Evolutionary conservation across 2,329 filamentous ascomycete genomes (phyloP).

Genomic region (Fusarium sp.): DNA sequence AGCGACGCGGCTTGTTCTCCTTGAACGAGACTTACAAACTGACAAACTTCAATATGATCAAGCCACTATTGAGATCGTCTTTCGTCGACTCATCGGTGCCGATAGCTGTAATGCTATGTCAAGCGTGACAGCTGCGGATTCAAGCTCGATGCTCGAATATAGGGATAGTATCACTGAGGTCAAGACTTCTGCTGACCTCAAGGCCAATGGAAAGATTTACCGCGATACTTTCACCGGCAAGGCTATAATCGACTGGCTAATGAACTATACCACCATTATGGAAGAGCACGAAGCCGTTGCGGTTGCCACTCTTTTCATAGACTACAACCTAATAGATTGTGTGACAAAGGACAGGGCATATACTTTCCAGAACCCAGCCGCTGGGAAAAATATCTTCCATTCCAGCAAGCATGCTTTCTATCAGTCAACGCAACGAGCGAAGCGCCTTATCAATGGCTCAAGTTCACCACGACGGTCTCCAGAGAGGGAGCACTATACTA

Average conservation of each 20-base stretch:
- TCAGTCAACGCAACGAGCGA: constrained; percentile 83
- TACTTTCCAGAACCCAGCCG: constrained; percentile 66
- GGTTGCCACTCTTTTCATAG: constrained; percentile 84
- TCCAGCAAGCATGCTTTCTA: constrained; percentile 90
- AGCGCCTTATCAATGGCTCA: constrained; percentile 67
- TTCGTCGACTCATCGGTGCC: constrained; percentile 86
- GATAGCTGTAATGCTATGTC: constrained; percentile 85
- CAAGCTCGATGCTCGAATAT: constrained; percentile 92
- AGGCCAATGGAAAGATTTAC: constrained; percentile 78
- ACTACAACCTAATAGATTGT: constrained; percentile 82
- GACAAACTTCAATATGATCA: constrained; percentile 91
- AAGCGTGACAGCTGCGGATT: constrained; percentile 79
- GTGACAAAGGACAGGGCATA: constrained; percentile 75
- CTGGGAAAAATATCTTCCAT: constrained; percentile 73
- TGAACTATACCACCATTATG: constrained; percentile 96
- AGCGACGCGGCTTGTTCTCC: constrained; percentile 85
- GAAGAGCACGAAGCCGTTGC: constrained; percentile 88
- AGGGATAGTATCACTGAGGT: constrained; percentile 89
- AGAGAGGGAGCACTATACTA: constrained; percentile 63
- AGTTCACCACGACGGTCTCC: constrained; percentile 64
- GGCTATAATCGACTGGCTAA: constrained; percentile 89
- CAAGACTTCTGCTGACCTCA: constrained; percentile 89
- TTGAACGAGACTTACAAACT: constrained; percentile 84
- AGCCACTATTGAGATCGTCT: constrained; percentile 92
- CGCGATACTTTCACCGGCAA: constrained; percentile 93